phyloP scores from a whole-genome alignment of 257 asterid genomes.

The Nicotiana paniculata region DNA sequence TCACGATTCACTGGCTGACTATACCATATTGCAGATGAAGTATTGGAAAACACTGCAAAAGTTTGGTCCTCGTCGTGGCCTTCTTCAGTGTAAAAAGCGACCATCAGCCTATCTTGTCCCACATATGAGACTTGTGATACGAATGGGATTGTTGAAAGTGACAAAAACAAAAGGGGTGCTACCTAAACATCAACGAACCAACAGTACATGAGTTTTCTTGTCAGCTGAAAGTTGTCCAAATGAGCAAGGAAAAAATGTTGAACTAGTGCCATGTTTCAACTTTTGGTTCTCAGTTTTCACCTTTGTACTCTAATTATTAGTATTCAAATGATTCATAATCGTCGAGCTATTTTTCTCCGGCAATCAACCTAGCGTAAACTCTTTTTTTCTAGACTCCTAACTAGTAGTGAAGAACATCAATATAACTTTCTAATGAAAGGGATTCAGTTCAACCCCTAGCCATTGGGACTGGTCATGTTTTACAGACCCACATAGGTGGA shows the following conservation, averaged over 20 bases:
- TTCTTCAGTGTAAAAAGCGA: constrained; percentile 9
- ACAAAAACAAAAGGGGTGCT: constrained; percentile 17
- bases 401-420: too few relatives aligned
- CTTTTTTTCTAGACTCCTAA: background rate
- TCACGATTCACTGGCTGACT: constrained; percentile 27
- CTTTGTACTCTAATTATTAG: background rate
- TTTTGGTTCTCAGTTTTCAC: background rate
- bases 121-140: constrained; percentile 16
- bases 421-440: too few relatives aligned
- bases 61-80: background rate
- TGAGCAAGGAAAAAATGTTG: background rate
- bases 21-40: constrained; percentile 9
- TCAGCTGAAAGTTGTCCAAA: background rate
- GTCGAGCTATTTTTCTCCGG: background rate
- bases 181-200: constrained; percentile 10
- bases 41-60: constrained; percentile 12
- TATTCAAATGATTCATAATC: background rate
- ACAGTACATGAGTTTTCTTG: background rate
- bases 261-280: background rate
- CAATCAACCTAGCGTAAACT: background rate
- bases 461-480: background rate
- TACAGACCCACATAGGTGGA: background rate
- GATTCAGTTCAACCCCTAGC: too few relatives aligned
- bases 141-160: constrained; percentile 18
- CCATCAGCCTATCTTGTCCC: constrained; percentile 18